Percentiles rank a stretch among this genome's conserved stretches.
Conservation (phyloP, 176 grass and related monocot species). For the sorghum (Sorghum bicolor) region Sorghum_bicolor_NCBIv3 NC_012872.2:62276001-62276500, state of each 20-base stretch:
- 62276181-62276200: slow-evolving; percentile 85
- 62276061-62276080: slow-evolving; percentile 15
- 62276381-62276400: background rate
- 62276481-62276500: background rate
- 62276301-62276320: background rate
- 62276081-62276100: slow-evolving; percentile 5
- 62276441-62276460: background rate
- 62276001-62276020: background rate
- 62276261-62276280: background rate
- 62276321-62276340: background rate
- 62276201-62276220: slow-evolving; percentile 76
- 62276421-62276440: background rate
- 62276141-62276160: slow-evolving; percentile 80
- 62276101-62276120: slow-evolving; percentile 24
- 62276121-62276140: slow-evolving; percentile 58
- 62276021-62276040: slow-evolving; percentile 47
- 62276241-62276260: slow-evolving; percentile 41
- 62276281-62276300: background rate
- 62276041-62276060: slow-evolving; percentile 19
- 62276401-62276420: slow-evolving; percentile 2
- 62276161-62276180: slow-evolving; percentile 95
- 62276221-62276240: slow-evolving; percentile 95
- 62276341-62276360: background rate
- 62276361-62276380: background rate
- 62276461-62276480: background rate